phyloP scores from a whole-genome alignment of 2,329 filamentous ascomycete species.

The Trichothecium roseum region DNA sequence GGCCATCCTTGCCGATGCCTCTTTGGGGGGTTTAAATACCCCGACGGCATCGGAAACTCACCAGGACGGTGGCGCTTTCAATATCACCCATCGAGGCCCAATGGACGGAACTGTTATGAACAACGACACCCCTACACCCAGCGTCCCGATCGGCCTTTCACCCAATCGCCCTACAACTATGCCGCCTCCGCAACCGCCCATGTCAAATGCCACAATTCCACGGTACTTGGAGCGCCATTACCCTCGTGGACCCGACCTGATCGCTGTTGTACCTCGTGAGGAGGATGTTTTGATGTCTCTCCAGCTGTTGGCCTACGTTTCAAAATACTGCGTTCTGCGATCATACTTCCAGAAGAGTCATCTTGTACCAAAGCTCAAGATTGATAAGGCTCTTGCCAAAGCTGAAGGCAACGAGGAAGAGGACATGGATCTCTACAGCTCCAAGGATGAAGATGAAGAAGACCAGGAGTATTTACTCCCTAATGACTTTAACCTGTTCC shows the following conservation, averaged over 20 bases:
- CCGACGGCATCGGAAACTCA: conserved; percentile 69
- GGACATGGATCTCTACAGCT: conserved; percentile 14
- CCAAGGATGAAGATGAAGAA: conserved; percentile 47
- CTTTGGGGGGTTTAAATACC: conserved; percentile 61
- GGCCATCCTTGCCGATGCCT: conserved; percentile 66
- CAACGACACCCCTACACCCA: conserved; percentile 53
- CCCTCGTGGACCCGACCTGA: conserved; percentile 59
- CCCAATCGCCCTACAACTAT: conserved; percentile 60
- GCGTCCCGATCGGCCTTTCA: conserved; percentile 62
- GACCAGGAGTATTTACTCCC: conserved; percentile 83
- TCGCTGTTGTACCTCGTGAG: conserved; percentile 89
- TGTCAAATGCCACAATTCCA: conserved; percentile 62
- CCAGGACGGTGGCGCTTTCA: conserved; percentile 81
- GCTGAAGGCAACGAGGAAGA: conserved; percentile 58
- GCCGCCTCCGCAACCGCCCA: conserved; percentile 63
- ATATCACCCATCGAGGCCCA: conserved; percentile 78
- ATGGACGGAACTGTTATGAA: conserved; percentile 80
- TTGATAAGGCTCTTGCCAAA: conserved; percentile 72
- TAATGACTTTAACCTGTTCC: conserved; percentile 97
- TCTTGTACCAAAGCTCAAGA: conserved; percentile 82
- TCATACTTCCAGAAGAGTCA: conserved; percentile 95
- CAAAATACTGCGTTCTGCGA: conserved; percentile 94
- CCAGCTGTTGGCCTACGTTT: conserved; percentile 92
- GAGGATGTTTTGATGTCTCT: conserved; percentile 98
- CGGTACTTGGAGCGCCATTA: conserved; percentile 68